A percentile compares a stretch with the other conserved stretches of the same genome.
These are phyloP conservation scores for Flaveria bidentis DNA, from an alignment of 129 eudicot genomes.

Conservation along the genomic window DNA sequence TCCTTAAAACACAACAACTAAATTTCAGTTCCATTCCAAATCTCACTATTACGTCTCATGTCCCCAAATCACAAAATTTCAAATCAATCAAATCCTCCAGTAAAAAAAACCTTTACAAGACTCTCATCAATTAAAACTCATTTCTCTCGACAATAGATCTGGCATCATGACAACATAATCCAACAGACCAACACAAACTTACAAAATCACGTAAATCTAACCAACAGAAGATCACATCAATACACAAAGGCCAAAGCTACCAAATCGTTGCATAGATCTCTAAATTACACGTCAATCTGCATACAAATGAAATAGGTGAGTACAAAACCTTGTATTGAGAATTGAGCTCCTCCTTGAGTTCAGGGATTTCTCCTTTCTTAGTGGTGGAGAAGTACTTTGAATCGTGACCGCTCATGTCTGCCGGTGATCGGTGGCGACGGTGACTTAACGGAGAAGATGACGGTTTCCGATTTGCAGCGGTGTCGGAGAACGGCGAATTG, in stretches of 20 bases:
- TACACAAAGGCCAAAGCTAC: not conserved
- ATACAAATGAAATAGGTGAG: not conserved
- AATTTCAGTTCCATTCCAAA: not conserved
- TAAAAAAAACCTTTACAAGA: not conserved
- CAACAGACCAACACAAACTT: not conserved
- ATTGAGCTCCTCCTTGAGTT: slow-evolving; percentile 97
- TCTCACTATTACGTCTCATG: not conserved
- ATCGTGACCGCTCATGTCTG: slow-evolving; percentile 92
- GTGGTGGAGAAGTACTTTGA: slow-evolving; percentile 98
- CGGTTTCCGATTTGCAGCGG: not conserved
- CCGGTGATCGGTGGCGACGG: slow-evolving; percentile 34
- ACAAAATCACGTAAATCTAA: not conserved
- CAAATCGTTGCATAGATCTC: not conserved
- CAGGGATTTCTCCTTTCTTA: slow-evolving; percentile 96
- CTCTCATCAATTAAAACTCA: not conserved
- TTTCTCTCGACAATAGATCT: not conserved
- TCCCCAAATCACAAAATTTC: not conserved
- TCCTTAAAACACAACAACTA: too few species aligned
- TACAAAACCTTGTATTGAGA: slow-evolving; percentile 88
- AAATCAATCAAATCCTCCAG: not conserved
- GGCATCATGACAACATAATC: not conserved
- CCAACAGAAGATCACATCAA: not conserved
- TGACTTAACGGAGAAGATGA: slow-evolving; percentile 29
- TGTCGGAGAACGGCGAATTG: not conserved
- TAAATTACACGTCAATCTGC: not conserved